These are phyloP conservation scores for Curvularia sp. DNA, from an alignment of 2,329 filamentous ascomycete genomes.

Conservation along the genomic window DNA sequence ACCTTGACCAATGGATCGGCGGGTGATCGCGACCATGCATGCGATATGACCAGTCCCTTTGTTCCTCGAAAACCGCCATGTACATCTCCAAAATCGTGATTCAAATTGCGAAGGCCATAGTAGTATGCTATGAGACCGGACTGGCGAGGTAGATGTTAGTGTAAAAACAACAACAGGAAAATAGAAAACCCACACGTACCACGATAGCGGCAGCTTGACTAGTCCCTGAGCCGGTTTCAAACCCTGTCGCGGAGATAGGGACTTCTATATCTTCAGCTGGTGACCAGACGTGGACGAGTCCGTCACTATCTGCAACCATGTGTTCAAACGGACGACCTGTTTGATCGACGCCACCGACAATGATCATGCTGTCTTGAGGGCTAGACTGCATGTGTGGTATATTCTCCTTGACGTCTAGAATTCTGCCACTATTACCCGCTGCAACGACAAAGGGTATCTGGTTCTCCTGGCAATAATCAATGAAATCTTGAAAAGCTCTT, in stretches of 20 bases:
- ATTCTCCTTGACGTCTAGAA: not conserved
- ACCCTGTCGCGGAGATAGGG: not conserved
- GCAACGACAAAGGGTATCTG: not conserved
- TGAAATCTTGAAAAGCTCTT: not conserved
- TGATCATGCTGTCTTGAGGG: conserved; percentile 1
- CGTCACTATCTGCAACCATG: not conserved
- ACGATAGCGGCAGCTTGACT: not conserved
- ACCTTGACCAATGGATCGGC: not conserved
- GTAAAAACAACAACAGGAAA: not conserved
- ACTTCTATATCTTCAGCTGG: not conserved
- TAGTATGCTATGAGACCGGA: conserved; percentile 4
- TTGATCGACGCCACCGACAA: not conserved
- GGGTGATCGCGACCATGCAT: not conserved
- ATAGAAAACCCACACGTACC: not conserved
- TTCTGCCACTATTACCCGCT: not conserved
- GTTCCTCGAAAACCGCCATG: not conserved
- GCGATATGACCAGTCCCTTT: not conserved
- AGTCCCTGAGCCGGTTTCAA: not conserved
- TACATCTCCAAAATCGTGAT: not conserved
- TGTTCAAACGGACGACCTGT: not conserved
- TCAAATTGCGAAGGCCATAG: not conserved
- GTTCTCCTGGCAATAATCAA: not conserved
- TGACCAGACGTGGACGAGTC: not conserved
- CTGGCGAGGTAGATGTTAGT: not conserved
- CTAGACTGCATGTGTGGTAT: not conserved